A percentile compares a stretch with the other conserved stretches of the same genome.
These are phyloP conservation scores for Phaeosphaeria sp. DNA, from an alignment of 2,329 filamentous ascomycete genomes.

Conservation along the genomic window DNA sequence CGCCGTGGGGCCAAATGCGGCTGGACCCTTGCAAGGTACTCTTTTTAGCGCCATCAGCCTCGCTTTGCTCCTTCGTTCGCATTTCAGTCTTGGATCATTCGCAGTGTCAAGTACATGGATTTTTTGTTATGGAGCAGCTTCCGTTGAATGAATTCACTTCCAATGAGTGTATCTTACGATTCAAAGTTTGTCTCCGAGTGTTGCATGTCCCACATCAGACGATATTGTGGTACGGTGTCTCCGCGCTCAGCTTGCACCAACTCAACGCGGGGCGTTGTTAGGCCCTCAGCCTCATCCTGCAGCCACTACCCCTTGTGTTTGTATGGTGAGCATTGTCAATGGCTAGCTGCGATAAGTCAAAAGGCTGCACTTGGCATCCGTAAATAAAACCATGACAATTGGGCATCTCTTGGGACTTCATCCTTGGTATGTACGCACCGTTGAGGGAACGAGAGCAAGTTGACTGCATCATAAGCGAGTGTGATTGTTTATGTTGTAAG, in stretches of 20 bases:
- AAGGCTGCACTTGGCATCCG: neutral
- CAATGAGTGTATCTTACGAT: neutral
- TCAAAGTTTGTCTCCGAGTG: neutral
- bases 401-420: neutral
- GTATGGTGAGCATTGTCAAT: conserved; percentile 1
- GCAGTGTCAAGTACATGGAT: neutral
- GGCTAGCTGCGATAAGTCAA: conserved; percentile 4
- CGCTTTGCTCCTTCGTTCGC: neutral
- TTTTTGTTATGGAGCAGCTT: no score
- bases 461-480: neutral
- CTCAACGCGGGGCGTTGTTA: conserved; percentile 1
- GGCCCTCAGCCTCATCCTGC: conserved; percentile 8
- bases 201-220: neutral
- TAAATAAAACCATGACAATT: neutral
- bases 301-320: conserved; percentile 6
- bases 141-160: no score
- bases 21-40: conserved; percentile 5
- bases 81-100: neutral
- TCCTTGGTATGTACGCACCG: neutral
- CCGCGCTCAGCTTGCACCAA: conserved; percentile 4
- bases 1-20: conserved; percentile 15
- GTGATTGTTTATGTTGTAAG: conserved; percentile 1
- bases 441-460: neutral
- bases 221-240: neutral
- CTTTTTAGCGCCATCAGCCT: conserved; percentile 4